Evolutionary conservation across 805 yeast genomes (phyloP), one percentile per base, ranked within the genome.

Genomic region (Kluyveromyces starmeri): DNA sequence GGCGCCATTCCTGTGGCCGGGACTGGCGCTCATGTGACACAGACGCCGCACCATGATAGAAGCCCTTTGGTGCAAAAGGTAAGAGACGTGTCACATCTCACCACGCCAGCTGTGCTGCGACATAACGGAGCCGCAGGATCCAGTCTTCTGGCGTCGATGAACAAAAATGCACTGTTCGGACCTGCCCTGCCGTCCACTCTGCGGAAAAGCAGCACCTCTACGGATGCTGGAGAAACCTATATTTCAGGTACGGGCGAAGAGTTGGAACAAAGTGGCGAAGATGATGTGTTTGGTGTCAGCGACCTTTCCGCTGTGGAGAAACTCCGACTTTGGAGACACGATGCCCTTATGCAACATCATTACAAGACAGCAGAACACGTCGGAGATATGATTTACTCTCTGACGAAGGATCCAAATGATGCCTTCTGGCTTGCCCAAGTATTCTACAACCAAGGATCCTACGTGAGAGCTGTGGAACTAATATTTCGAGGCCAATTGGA

Each of bases 341-440:
- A 86, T 51, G 94, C 98, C 0, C 58, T 82, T 37, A 77, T 82
- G 79, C 95, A 88, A 47, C 96, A 88, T 54, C 94, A 86, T 42
- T 83, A 83, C 55, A 69, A 70, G 28, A 84, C 96, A 0, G 96
- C 97, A 0, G 89, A 81, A 47, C 85, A 77, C 53, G 72, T 92
- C 18, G 97, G 95, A 11, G 95, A 92, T 60, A 89, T 88, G 48
- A 83, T 92, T 6, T 68, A 84, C 27, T 73, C 86, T 1, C 61
- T 92, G 40, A 86, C 96, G 0, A 69, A 70, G 39, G 96, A 88
- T 51, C 82, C 95, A 10, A 83, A 80, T 50, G 97, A 89, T 54
- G 96, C 96, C 8, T 89, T 85, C 57, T 88, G 96, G 96, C 66
- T 89, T 20, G 96, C 95, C 0, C 96, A 89, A 61, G 94, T 83